phyloP scores from a whole-genome alignment of 352 stramenopile genomes.

The Pythium guiyangense region DNA sequence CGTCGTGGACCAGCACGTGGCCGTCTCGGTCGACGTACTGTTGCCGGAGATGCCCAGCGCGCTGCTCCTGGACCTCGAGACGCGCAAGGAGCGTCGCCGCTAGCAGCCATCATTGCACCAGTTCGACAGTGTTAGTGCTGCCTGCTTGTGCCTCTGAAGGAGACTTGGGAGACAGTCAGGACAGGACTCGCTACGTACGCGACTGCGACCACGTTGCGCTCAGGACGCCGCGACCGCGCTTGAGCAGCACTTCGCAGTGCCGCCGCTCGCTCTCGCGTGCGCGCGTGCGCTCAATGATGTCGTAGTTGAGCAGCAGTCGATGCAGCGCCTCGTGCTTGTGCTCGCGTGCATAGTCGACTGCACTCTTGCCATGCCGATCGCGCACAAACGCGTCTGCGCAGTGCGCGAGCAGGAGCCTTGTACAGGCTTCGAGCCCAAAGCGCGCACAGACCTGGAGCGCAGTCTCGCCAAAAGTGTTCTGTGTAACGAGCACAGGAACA shows the following conservation, averaged over 20 bases:
- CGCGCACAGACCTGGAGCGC: constrained; percentile 48
- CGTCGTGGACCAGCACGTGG: constrained; percentile 42
- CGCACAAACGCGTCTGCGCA: constrained; percentile 23
- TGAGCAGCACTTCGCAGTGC: constrained; percentile 23
- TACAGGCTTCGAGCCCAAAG: constrained; percentile 47
- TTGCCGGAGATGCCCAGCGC: constrained; percentile 44
- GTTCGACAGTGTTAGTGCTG: constrained; percentile 4
- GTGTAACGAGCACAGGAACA: not conserved
- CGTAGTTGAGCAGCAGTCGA: constrained; percentile 37
- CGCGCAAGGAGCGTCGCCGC: constrained; percentile 39
- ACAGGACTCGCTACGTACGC: constrained; percentile 22
- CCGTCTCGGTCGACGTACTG: constrained; percentile 54
- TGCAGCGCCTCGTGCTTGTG: constrained; percentile 26
- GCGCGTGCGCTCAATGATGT: constrained; percentile 31
- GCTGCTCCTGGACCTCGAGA: constrained; percentile 42
- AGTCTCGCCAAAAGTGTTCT: constrained; percentile 69
- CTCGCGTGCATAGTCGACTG: constrained; percentile 37
- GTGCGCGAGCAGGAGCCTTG: constrained; percentile 44
- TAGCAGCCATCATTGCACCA: too few species aligned
- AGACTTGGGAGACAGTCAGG: too few species aligned
- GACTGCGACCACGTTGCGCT: constrained; percentile 46
- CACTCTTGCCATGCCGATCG: constrained; percentile 37
- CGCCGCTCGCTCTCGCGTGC: constrained; percentile 26
- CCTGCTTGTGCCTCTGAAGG: not conserved
- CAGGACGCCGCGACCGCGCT: constrained; percentile 34